Base-by-base conservation (phyloP, 2,329 filamentous ascomycete genomes). In the Biscogniauxia mediterranea region DNA sequence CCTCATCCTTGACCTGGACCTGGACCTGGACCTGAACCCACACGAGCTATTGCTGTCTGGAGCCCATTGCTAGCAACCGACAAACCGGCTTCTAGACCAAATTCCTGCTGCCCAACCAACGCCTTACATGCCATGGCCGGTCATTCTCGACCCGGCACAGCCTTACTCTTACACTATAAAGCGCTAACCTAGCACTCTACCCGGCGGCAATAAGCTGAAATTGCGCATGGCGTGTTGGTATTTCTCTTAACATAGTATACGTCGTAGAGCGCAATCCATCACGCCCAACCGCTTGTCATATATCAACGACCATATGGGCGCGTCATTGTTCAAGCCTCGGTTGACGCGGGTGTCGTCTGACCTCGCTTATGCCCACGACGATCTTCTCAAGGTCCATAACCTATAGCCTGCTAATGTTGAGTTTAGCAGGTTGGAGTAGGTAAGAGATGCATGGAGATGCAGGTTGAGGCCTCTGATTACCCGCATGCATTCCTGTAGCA, bases 81-180 rank as follows among this genome's bases (percentile, higher is more conserved):
- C 56, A 23, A 58, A 49, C 42, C 46, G 32, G 55, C 42, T 46
- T 38, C 38, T 55, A 52, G 49, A 56, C 56, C 55, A 53, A 56
- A 54, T 61, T 61, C n/a, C 56, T 67, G 59, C 59, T 59, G 61
- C 63, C 63, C 61, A 60, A 67, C 63, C 54, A 57, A 62, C 46
- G 58, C 59, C 58, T 51, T 59, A 62, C 51, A 57, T 42, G 46
- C 38, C 28, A 56, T 61, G 56, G 53, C 55, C 57, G 59, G 55
- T 21, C 54, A 38, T 59, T 54, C 46, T 52, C 32, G 52, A 58
- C 58, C 58, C 46, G 56, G 49, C 38, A 56, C 17, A 46, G 38
- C 38, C 38, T 46, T 46, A n/a, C 15, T 46, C 38, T 46, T 46
- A n/a, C n/a, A n/a, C n/a, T n/a, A n/a, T n/a, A n/a, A n/a, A 46